A percentile compares a stretch with the other conserved stretches of the same genome.
These are phyloP conservation scores for Lachancea waltii DNA, from an alignment of 805 yeast genomes.

Conservation along the genomic window DNA sequence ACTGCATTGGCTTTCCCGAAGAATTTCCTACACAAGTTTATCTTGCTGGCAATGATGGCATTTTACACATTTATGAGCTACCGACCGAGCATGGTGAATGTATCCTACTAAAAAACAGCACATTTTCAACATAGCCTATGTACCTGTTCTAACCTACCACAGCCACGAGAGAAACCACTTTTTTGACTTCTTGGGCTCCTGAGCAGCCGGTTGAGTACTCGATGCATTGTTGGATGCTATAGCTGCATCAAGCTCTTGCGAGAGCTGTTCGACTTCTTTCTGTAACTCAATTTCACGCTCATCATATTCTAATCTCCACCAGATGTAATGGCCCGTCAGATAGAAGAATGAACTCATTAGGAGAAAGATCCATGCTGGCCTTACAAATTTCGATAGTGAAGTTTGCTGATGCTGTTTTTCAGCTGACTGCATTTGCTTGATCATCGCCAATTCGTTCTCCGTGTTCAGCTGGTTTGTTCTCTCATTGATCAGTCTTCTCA, in stretches of 20 bases:
- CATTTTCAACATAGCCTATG: constrained; percentile 7
- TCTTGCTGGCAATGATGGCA: constrained; percentile 27
- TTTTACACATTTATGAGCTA: constrained; percentile 21
- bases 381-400: constrained; percentile 20
- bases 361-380: constrained; percentile 29
- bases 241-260: constrained; percentile 5
- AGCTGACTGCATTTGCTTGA: constrained; percentile 20
- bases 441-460: constrained; percentile 24
- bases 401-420: constrained; percentile 16
- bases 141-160: constrained; percentile 8
- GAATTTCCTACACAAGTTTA: constrained; percentile 28
- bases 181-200: background rate
- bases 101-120: constrained; percentile 24
- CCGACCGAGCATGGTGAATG: constrained; percentile 28
- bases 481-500: constrained; percentile 26
- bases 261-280: constrained; percentile 16
- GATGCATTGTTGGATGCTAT: background rate
- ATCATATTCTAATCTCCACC: constrained; percentile 29
- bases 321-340: constrained; percentile 21
- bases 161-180: constrained; percentile 19
- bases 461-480: constrained; percentile 27
- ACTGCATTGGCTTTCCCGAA: constrained; percentile 29
- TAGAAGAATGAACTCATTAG: constrained; percentile 30
- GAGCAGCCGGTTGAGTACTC: background rate
- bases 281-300: constrained; percentile 22